phyloP scores from a whole-genome alignment of 129 eudicot genomes.

The Gnaphalium uliginosum region DNA sequence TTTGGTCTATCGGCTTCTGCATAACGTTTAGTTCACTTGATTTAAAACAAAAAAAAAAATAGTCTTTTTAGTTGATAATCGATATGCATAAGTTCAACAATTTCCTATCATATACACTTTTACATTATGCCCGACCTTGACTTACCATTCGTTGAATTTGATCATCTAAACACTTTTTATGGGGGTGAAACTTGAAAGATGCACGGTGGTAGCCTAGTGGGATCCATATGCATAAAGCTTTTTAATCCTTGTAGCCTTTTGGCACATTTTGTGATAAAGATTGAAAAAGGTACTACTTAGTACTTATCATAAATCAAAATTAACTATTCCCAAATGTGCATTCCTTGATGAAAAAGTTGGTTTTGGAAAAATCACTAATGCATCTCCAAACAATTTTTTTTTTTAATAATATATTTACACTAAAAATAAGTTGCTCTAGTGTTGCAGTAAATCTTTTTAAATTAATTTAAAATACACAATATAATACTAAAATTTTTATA shows the following conservation, averaged over 20 bases:
- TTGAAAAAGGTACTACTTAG: constrained; percentile 1
- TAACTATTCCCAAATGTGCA: constrained; percentile 19
- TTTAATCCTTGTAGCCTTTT: constrained; percentile 21
- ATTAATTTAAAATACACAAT: no score
- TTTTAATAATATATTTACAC: no score
- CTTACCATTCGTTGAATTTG: neutral
- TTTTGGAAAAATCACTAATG: constrained; percentile 10
- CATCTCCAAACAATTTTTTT: no score
- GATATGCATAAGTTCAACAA: neutral
- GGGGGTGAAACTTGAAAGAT: no score
- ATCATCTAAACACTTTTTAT: neutral
- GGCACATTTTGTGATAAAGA: constrained; percentile 2
- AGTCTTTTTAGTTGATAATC: neutral
- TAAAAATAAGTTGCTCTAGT: no score
- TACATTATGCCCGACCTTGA: neutral
- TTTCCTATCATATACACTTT: neutral
- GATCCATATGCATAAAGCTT: constrained; percentile 17
- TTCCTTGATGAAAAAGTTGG: constrained; percentile 10
- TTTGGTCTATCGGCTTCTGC: neutral
- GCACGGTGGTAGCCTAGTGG: constrained; percentile 20
- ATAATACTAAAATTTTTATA: no score
- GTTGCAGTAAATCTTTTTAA: no score
- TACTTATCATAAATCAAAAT: constrained; percentile 3
- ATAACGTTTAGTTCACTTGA: neutral
- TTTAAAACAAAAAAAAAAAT: neutral